A percentile compares a stretch with the other conserved stretches of the same genome.
Evolutionary conservation across 1,284 basidiomycete genomes (phyloP).

Genomic region (Boletellus sp.): DNA sequence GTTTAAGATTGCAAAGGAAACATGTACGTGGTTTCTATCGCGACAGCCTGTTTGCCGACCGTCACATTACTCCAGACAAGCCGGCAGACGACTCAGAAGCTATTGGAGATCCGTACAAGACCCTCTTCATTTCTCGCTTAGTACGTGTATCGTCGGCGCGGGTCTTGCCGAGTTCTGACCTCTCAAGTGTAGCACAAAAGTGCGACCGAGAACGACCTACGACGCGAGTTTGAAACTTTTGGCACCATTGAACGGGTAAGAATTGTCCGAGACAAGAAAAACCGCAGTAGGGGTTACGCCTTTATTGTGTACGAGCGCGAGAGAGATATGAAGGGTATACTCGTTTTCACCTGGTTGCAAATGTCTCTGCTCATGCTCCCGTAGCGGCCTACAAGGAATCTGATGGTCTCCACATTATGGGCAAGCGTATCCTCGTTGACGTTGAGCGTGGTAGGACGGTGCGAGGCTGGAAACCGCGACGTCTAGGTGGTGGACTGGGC

Average conservation of each 20-base stretch:
- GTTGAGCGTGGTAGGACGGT: constrained; percentile 98
- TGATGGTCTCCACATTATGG: constrained; percentile 94
- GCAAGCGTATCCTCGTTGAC: constrained; percentile 93
- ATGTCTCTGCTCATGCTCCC: constrained; percentile 13
- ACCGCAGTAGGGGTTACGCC: constrained; percentile 87
- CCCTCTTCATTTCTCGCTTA: constrained; percentile 92
- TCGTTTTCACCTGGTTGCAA: constrained; percentile 15
- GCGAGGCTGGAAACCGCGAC: constrained; percentile 95
- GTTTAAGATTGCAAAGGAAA: constrained; percentile 79
- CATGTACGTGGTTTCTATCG: constrained; percentile 53
- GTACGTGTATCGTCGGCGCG: constrained; percentile 41
- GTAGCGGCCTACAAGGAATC: constrained; percentile 98
- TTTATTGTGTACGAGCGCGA: constrained; percentile 98
- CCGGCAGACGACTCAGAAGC: constrained; percentile 90
- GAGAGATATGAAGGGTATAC: constrained; percentile 94
- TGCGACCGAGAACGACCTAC: constrained; percentile 86
- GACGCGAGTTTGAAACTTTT: constrained; percentile 93
- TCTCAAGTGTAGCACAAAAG: constrained; percentile 65
- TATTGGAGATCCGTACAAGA: constrained; percentile 98
- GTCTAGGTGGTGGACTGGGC: constrained; percentile 92
- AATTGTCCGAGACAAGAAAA: constrained; percentile 88
- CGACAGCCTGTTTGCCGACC: constrained; percentile 6
- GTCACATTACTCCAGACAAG: constrained; percentile 58
- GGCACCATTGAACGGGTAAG: constrained; percentile 91
- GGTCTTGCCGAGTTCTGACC: constrained; percentile 20